Base-by-base conservation (phyloP, 2,329 filamentous ascomycete genomes). In the Claviceps digitariae region DNA sequence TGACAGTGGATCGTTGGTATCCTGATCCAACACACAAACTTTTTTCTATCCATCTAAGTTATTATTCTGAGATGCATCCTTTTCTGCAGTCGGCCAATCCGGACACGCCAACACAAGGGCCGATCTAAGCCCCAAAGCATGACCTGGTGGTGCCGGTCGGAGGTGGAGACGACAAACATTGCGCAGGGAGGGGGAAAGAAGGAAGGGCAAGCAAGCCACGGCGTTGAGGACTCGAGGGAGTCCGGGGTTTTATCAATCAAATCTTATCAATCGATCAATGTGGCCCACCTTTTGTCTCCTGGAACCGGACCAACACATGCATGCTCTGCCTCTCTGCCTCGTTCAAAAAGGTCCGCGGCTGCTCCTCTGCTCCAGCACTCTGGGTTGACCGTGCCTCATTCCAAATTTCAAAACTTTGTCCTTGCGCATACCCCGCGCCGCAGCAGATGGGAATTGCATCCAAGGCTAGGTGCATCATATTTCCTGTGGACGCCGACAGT, bases 211-310 rank as follows among this genome's bases (percentile, higher is more conserved):
- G n/a, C n/a, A n/a, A n/a, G n/a, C n/a, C n/a, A n/a, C n/a, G n/a
- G n/a, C n/a, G n/a, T n/a, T n/a, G n/a, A n/a, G n/a, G n/a, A n/a
- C n/a, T n/a, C n/a, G 6, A 12, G 2, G 25, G 23, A n/a, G 43
- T 21, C 23, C 17, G 25, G 10, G 25, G 10, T 57, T 67, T 71
- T 70, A 71, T 71, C 68, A 71, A 71, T 71, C 68, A 64, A 67
- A 73, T 73, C 71, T 73, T 72, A 73, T 73, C 71, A 73, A 73
- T 73, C 71, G 62, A 64, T 72, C 70, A 65, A 21, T n/a, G 17
- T 21, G 65, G 60, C 52, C 53, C 65, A 65, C 62, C 56, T 58
- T 53, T 59, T 53, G 54, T 61, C 63, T 67, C 64, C 63, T 66
- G 59, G 59, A 60, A 66, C 66, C 64, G 62, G 64, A 65, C 64